Evolutionary conservation across 768 basidiomycete genomes (phyloP).

Genomic region (Boletales sp.): DNA sequence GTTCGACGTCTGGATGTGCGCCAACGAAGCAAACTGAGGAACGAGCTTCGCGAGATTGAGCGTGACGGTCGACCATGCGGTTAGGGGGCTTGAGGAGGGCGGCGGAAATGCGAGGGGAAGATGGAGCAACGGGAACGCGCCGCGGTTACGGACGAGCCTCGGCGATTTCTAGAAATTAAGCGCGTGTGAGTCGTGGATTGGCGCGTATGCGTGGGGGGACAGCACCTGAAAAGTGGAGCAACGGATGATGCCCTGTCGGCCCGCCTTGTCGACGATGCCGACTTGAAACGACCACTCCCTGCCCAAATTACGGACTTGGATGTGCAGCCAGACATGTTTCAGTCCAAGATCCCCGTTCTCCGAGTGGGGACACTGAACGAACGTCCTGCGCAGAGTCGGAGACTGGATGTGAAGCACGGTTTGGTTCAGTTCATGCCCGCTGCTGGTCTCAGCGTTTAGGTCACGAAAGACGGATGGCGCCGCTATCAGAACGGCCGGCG

Average conservation of each 20-base stretch:
- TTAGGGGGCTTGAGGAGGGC: conserved; percentile 52
- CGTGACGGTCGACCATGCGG: conserved; percentile 65
- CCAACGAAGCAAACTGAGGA: conserved; percentile 54
- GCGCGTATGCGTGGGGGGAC: not conserved
- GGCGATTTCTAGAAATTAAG: conserved; percentile 48
- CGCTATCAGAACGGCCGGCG: conserved; percentile 45
- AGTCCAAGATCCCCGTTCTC: conserved; percentile 45
- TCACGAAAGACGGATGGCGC: conserved; percentile 33
- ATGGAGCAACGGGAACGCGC: conserved; percentile 57
- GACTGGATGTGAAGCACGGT: conserved; percentile 80
- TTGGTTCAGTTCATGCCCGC: conserved; percentile 45
- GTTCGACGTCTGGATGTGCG: conserved; percentile 27
- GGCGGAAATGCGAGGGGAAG: conserved; percentile 67
- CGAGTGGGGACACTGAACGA: conserved; percentile 57
- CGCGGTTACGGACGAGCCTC: conserved; percentile 38
- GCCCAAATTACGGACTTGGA: conserved; percentile 68
- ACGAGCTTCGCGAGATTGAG: conserved; percentile 60
- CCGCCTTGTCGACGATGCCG: conserved; percentile 62
- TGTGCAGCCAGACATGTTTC: conserved; percentile 69
- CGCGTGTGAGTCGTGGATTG: conserved; percentile 5
- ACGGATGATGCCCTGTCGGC: conserved; percentile 57
- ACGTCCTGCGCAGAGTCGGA: conserved; percentile 65
- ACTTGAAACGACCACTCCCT: conserved; percentile 75
- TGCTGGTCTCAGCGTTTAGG: conserved; percentile 30
- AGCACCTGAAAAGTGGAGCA: conserved; percentile 80